Base-by-base conservation (phyloP, 192 early-diverging fungal genomes). In the Coemansia aciculifera region DNA sequence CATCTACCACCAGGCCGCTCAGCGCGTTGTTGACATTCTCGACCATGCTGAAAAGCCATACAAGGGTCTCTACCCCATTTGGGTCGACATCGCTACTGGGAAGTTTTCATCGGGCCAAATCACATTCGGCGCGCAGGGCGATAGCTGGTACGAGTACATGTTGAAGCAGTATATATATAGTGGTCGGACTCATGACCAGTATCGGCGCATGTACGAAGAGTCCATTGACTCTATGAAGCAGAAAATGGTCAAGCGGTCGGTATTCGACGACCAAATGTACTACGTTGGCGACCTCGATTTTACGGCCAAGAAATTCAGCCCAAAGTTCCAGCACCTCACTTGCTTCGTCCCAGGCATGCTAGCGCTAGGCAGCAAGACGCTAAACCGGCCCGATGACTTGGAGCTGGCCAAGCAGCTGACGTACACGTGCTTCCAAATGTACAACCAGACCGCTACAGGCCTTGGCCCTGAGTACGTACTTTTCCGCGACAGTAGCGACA, bases 391-490 rank as follows among this genome's bases (percentile, higher is more conserved):
- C 1, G 83, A 75, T 27, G 83, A 85, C 61, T 51, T 85, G 64
- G 74, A 77, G 54, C 63, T 85, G 23, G 83, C 83, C 61, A 81
- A 75, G 61, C 59, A 68, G 13, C 70, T 85, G 62, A 66, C 72
- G 1, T 71, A 82, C 37, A 82, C 79, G 17, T 85, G 84, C 72
- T 79, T 74, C 74, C 75, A 79, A 54, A 92, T 93, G 90, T 95
- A 96, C 78, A 84, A 82, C 38, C 85, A 84, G 64, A 94, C 92
- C 10, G 78, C 81, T 15, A 92, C 93, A 0, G 92, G 94, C 1
- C 81, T 98, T 40, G 88, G 93, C 19, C 86, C 91, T 42, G 96
- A 98, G 71, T 94, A 94, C 63, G 93, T 93, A 40, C 91, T 88
- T 34, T 93, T 92, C 84, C 84, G 87, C 63, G 78, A 68, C 63